These are phyloP conservation scores for Cucumis melo DNA, from an alignment of 306 rosid genomes.

Conservation along the genomic window DNA sequence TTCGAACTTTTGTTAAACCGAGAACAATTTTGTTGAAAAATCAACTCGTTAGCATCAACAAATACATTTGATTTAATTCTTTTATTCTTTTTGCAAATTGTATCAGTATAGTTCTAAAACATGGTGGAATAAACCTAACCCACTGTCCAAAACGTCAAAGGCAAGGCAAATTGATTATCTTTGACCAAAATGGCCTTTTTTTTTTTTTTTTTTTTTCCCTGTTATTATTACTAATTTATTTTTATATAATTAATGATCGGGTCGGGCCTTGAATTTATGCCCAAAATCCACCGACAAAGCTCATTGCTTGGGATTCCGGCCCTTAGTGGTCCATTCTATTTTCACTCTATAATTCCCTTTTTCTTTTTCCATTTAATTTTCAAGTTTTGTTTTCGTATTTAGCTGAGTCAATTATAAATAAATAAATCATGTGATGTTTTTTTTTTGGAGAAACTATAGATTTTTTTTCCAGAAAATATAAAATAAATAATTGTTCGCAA, in stretches of 20 bases:
- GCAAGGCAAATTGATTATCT: conserved; percentile 3
- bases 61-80: no score
- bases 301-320: neutral
- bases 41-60: no score
- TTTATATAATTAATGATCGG: neutral
- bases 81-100: no score
- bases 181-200: neutral
- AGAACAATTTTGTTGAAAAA: no score
- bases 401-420: neutral
- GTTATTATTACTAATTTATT: neutral
- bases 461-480: no score
- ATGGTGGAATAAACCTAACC: neutral
- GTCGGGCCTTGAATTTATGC: neutral
- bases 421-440: no score
- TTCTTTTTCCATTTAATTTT: neutral
- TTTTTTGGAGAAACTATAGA: no score
- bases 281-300: conserved; percentile 4
- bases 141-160: neutral
- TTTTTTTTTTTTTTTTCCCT: no score
- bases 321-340: neutral
- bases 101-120: neutral
- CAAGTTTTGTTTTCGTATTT: neutral
- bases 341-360: neutral
- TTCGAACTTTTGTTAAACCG: no score
- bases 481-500: neutral